Evolutionary conservation across 345 rosid genomes (phyloP).

Genomic region (Populus davidiana): DNA sequence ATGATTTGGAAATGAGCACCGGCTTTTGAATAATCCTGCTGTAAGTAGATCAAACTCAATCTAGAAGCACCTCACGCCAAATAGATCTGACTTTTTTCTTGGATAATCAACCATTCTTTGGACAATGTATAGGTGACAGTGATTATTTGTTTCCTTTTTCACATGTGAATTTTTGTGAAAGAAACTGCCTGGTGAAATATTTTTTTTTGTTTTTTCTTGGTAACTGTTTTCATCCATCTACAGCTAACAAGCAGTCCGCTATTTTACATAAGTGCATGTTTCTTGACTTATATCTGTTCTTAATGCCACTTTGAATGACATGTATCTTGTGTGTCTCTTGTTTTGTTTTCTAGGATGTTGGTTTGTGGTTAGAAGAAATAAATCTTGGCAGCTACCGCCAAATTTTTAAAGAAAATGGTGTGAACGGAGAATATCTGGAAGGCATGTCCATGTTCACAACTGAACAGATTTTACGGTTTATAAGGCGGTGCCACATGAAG

Average conservation of each 20-base stretch:
- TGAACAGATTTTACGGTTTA: conserved; percentile 94
- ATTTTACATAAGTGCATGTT: neutral
- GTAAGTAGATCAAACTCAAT: no score
- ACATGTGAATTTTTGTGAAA: neutral
- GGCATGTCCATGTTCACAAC: conserved; percentile 99
- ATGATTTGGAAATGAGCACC: no score
- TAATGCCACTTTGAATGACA: neutral
- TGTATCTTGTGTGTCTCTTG: neutral
- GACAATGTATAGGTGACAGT: no score
- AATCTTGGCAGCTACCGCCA: conserved; percentile 85
- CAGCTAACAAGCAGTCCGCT: neutral
- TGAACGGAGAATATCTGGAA: conserved; percentile 92
- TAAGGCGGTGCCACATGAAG: conserved; percentile 97
- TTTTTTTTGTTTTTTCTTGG: neutral
- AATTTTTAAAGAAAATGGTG: conserved; percentile 85
- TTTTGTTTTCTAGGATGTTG: conserved; percentile 65
- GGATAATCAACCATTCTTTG: no score
- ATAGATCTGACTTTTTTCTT: no score
- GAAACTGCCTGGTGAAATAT: neutral
- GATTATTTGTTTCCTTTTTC: no score
- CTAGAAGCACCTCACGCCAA: no score
- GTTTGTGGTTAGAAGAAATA: conserved; percentile 92
- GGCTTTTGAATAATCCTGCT: no score
- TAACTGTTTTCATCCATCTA: neutral
- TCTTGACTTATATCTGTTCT: neutral